A percentile compares a stretch with the other conserved stretches of the same genome.
Conservation (phyloP, 2,329 filamentous ascomycete species). For the Penicillium sp. region DNA sequence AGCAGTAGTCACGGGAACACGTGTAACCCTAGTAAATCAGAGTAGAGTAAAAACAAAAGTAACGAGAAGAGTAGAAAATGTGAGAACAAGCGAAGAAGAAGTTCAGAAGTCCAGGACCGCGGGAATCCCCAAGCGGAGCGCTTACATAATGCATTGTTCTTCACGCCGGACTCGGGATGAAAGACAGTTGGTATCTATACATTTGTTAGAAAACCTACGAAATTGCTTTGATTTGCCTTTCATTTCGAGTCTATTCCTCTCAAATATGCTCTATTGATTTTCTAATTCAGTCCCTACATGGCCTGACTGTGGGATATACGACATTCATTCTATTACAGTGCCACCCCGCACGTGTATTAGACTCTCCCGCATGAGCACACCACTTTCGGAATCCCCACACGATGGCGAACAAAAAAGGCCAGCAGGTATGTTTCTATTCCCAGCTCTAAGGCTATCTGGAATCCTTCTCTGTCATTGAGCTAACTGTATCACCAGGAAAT, state of each 20-base stretch:
- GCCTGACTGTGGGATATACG: slow-evolving; percentile 14
- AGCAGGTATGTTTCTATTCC: slow-evolving; percentile 59
- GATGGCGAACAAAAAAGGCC: slow-evolving; percentile 56
- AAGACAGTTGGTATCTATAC: not conserved
- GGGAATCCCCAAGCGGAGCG: slow-evolving; percentile 13
- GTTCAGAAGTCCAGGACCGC: slow-evolving; percentile 18
- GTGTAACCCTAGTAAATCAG: not conserved
- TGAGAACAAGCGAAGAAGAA: slow-evolving; percentile 9
- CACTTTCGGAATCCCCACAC: slow-evolving; percentile 13
- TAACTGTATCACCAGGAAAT: slow-evolving; percentile 69
- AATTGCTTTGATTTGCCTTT: not conserved
- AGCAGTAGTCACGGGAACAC: not conserved
- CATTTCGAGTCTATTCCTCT: not conserved
- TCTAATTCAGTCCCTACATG: slow-evolving; percentile 9
- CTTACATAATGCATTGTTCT: slow-evolving; percentile 17
- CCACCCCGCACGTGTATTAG: slow-evolving; percentile 22
- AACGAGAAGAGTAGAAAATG: not conserved
- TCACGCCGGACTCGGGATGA: not conserved
- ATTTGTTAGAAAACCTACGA: not conserved
- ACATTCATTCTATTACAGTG: slow-evolving; percentile 11
- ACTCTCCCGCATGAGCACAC: slow-evolving; percentile 19
- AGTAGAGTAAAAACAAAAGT: not conserved
- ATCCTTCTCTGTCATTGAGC: slow-evolving; percentile 2
- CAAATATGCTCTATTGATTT: slow-evolving; percentile 3
- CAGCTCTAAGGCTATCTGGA: not conserved